A percentile compares a stretch with the other conserved stretches of the same genome.
phyloP scores from a whole-genome alignment of 192 early-diverging fungal genomes.

The Coemansia sp. region DNA sequence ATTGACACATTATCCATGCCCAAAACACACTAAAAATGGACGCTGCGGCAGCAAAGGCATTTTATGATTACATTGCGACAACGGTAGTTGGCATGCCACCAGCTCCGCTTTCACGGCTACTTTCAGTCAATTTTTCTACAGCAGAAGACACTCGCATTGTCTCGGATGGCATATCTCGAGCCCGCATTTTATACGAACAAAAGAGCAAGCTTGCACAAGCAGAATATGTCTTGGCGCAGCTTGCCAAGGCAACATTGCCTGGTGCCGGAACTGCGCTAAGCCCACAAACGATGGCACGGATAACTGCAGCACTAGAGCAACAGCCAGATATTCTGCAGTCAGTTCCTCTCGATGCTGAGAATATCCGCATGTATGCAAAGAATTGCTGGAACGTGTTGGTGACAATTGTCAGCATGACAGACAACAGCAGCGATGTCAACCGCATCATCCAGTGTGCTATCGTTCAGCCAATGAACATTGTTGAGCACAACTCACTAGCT shows the following conservation, averaged over 20 bases:
- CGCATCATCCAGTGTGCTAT: conserved; percentile 22
- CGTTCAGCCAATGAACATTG: conserved; percentile 34
- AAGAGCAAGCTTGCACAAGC: conserved; percentile 12
- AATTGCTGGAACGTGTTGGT: conserved; percentile 26
- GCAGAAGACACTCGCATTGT: conserved; percentile 18
- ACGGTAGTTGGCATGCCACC: conserved; percentile 18
- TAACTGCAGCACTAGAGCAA: conserved; percentile 5
- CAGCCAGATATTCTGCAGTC: conserved; percentile 22
- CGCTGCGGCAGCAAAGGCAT: background rate
- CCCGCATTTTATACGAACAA: conserved; percentile 12
- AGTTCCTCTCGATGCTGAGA: conserved; percentile 12
- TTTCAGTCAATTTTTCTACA: background rate
- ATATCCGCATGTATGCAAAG: conserved; percentile 29
- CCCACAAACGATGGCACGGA: conserved; percentile 11
- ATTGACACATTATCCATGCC: background rate
- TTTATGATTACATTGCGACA: conserved; percentile 10
- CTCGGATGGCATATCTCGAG: conserved; percentile 12
- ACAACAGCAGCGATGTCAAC: conserved; percentile 5
- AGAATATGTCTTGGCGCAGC: conserved; percentile 16
- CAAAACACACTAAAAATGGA: background rate
- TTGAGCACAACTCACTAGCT: conserved; percentile 30
- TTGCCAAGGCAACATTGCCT: conserved; percentile 17
- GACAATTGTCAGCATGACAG: conserved; percentile 11
- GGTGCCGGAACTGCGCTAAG: conserved; percentile 1
- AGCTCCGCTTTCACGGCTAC: conserved; percentile 18